phyloP scores from a whole-genome alignment of 768 basidiomycete species.

The Leccinum obscurum region DNA sequence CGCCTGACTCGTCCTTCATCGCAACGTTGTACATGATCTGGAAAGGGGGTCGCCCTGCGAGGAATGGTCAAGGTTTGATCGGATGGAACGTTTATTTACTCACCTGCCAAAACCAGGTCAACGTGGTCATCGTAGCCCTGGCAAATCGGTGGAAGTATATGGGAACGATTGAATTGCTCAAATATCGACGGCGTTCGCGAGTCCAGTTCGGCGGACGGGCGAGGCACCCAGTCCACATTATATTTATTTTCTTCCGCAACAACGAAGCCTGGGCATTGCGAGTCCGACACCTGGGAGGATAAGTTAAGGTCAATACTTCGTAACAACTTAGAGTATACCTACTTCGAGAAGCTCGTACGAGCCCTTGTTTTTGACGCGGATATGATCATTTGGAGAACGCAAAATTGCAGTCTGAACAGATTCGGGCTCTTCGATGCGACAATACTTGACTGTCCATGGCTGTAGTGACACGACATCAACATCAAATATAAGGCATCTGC shows the following conservation, averaged over 20 bases:
- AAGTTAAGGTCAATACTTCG: background rate
- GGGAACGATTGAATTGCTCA: conserved; percentile 67
- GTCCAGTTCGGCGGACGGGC: conserved; percentile 73
- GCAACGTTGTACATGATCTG: conserved; percentile 90
- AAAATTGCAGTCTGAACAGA: conserved; percentile 43
- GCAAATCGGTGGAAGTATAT: conserved; percentile 77
- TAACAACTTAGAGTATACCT: conserved; percentile 18
- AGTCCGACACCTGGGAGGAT: conserved; percentile 65
- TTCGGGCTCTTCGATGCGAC: conserved; percentile 46
- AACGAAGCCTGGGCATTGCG: conserved; percentile 81
- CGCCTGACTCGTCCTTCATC: conserved; percentile 63
- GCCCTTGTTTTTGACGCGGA: conserved; percentile 75
- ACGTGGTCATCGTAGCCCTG: conserved; percentile 81
- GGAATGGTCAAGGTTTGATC: background rate
- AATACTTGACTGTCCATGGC: conserved; percentile 90
- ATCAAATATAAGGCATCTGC: background rate
- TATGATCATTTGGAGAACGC: conserved; percentile 65
- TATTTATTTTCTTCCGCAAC: conserved; percentile 60
- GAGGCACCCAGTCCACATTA: conserved; percentile 74
- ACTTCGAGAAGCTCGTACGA: conserved; percentile 74
- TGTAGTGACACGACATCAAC: conserved; percentile 30
- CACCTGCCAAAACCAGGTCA: conserved; percentile 80
- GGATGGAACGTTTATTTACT: conserved; percentile 11
- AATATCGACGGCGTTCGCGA: conserved; percentile 53
- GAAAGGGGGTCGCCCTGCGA: conserved; percentile 84